phyloP scores from a whole-genome alignment of 805 yeast species.

The Clavispora phyllophila region DNA sequence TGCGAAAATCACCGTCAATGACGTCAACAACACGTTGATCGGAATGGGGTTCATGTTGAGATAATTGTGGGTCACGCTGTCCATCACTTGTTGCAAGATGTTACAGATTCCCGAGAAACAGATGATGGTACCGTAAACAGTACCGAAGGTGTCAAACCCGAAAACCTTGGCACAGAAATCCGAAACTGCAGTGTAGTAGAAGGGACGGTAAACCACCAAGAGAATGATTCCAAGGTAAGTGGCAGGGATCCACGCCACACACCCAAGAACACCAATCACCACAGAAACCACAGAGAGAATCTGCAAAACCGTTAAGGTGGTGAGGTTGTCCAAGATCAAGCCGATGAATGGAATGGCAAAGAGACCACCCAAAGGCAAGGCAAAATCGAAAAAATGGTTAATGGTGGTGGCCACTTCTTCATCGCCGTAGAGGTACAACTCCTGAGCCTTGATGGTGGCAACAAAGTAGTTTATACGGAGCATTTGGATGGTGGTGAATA shows the following conservation, averaged over 20 bases:
- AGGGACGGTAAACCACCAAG: constrained; percentile 82
- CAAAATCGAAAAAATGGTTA: constrained; percentile 77
- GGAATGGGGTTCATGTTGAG: constrained; percentile 79
- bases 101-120: constrained; percentile 80
- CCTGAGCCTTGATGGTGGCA: constrained; percentile 83
- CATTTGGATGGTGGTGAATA: constrained; percentile 85
- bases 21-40: constrained; percentile 54
- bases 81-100: constrained; percentile 65
- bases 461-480: constrained; percentile 87
- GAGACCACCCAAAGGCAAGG: constrained; percentile 85
- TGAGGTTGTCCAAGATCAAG: constrained; percentile 64
- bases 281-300: constrained; percentile 53
- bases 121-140: constrained; percentile 82
- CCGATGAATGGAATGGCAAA: constrained; percentile 87
- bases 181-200: constrained; percentile 87
- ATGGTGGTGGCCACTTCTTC: constrained; percentile 45
- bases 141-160: constrained; percentile 89
- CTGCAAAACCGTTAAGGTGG: constrained; percentile 53
- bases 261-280: constrained; percentile 66
- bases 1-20: constrained; percentile 51
- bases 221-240: constrained; percentile 67
- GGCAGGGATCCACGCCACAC: constrained; percentile 48
- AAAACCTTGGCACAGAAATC: constrained; percentile 91
- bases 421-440: constrained; percentile 59
- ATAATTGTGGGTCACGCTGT: constrained; percentile 59